Evolutionary conservation across 1,284 basidiomycete species (phyloP).

Genomic region (Bondarzewia mesenterica): DNA sequence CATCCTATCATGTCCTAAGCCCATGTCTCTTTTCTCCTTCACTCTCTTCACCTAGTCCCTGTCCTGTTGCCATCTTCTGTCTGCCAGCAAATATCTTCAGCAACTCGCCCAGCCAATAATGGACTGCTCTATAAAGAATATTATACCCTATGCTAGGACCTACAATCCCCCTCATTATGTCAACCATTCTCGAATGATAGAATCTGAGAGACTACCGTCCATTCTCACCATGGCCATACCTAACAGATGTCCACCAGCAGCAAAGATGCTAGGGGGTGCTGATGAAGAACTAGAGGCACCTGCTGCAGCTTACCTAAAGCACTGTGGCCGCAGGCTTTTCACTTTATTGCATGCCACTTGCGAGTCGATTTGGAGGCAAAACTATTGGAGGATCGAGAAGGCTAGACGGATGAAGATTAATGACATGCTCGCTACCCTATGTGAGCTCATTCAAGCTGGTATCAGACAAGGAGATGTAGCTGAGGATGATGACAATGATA

Average conservation of each 20-base stretch:
- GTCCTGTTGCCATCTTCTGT: background rate
- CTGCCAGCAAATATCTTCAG: no score
- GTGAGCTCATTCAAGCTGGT: constrained; percentile 53
- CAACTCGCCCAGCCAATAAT: background rate
- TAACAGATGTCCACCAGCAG: background rate
- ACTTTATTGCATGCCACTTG: constrained; percentile 61
- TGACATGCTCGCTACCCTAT: constrained; percentile 61
- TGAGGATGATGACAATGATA: constrained; percentile 22
- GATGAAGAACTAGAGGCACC: constrained; percentile 19
- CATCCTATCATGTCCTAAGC: no score
- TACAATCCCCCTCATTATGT: constrained; percentile 52
- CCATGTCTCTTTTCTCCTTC: no score
- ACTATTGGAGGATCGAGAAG: constrained; percentile 81
- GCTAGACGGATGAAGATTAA: constrained; percentile 79
- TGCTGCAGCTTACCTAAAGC: constrained; percentile 25
- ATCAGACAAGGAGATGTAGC: constrained; percentile 28
- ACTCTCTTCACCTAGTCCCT: background rate
- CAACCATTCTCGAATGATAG: constrained; percentile 32
- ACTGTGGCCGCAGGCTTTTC: constrained; percentile 63
- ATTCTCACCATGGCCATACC: constrained; percentile 11
- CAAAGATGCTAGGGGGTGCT: constrained; percentile 5
- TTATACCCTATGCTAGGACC: constrained; percentile 33
- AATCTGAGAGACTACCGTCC: constrained; percentile 3
- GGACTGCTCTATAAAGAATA: background rate
- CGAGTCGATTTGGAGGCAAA: constrained; percentile 71